phyloP scores from a whole-genome alignment of 768 basidiomycete genomes.

The Pleurotus sapidus region DNA sequence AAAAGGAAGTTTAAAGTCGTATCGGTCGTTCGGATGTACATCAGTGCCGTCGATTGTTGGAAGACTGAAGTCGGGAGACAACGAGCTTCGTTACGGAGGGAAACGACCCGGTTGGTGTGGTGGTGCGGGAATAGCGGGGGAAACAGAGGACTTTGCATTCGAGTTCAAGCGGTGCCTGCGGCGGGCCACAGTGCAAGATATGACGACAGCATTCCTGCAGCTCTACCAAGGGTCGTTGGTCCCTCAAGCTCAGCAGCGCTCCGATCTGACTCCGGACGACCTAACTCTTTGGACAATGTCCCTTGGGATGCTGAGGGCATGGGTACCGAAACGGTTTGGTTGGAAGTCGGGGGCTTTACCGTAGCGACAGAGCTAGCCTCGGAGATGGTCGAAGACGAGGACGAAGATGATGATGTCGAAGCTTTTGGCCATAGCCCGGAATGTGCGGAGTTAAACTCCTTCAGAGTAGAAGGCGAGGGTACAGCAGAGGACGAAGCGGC shows the following conservation, averaged over 20 bases:
- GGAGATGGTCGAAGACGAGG: background rate
- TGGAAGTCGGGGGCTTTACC: background rate
- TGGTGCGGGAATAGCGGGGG: too few species aligned
- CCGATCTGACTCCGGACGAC: background rate
- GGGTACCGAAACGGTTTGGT: background rate
- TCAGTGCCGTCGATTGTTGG: too few species aligned
- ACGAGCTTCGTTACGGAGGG: background rate
- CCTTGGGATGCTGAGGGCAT: background rate
- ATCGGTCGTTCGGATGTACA: too few species aligned
- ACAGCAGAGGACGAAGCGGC: background rate
- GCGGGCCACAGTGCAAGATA: constrained; percentile 5
- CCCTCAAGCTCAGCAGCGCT: background rate
- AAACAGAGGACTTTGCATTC: background rate
- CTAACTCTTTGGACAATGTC: background rate
- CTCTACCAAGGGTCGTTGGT: background rate
- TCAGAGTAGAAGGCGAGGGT: background rate
- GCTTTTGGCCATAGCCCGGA: background rate
- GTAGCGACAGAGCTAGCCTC: background rate
- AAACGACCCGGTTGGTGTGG: background rate
- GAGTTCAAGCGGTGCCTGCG: background rate
- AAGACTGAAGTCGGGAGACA: background rate
- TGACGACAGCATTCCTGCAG: constrained; percentile 7
- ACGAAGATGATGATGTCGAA: background rate
- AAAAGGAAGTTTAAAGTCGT: too few species aligned
- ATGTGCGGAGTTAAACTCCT: background rate